Base-by-base conservation (phyloP, 331 rosid genomes). In the Rosa hybrid region DNA sequence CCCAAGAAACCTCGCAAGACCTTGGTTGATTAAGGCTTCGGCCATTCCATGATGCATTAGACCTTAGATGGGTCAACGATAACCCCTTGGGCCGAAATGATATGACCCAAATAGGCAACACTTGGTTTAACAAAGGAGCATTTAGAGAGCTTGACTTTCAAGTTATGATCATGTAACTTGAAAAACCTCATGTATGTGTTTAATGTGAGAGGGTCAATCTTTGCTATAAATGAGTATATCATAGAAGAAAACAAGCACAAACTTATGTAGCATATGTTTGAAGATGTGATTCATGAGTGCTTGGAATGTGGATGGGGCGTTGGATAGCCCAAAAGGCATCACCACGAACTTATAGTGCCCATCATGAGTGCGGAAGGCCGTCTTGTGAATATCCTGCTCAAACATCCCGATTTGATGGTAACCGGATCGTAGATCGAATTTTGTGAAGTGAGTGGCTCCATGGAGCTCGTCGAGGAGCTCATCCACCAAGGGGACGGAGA, bases 261-360 rank as follows among this genome's bases (percentile, higher is more conserved):
- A 0, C 13, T 7, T 0, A 30, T 10, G 0, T 0, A 72, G 13
- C 12, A 0, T 2, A 0, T 18, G 42, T 13, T 4, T 4, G 18
- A 68, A 68, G 3, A 68, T 0, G 2, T 12, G 4, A 5, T 17
- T 68, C 72, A 68, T 68, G 1, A 60, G 34, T 3, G 67, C 12
- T 21, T 60, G 67, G 34, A 60, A n/a, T 1, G 38, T 60, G 12
- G 67, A 21, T 0, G 67, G 12, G 10, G 67, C 67, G 8, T 60
- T 60, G 8, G 78, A 7, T 1, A 75, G 5, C 1, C 69, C 54
- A 7, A 75, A 75, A 2, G 69, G 78, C 23, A 56, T 57, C 2
- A 75, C 21, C 0, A 76, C 45, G 21, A 41, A 59, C 8, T 60
- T 57, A 41, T 23, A 51, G 4, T 73, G 27, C 2, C 60, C 23